Evolutionary conservation across 805 yeast species (phyloP).

Genomic region (Teunomyces panamensis): DNA sequence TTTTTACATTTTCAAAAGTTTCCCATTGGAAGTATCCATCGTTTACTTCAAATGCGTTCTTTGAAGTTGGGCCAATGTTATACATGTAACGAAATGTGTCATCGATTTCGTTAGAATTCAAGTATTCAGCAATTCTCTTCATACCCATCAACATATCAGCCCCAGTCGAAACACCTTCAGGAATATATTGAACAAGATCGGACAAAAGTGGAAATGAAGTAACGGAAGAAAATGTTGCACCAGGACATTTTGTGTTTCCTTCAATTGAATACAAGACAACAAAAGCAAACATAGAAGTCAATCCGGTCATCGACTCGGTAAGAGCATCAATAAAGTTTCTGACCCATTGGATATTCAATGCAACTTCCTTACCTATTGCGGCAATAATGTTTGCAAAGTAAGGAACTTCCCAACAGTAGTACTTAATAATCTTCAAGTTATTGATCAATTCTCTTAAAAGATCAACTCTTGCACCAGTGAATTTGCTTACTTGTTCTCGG

Average conservation of each 20-base stretch:
- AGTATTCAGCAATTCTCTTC: slow-evolving; percentile 22
- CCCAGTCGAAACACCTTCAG: slow-evolving; percentile 11
- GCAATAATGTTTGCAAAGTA: slow-evolving; percentile 10
- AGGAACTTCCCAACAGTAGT: slow-evolving; percentile 19
- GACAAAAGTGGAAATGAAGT: slow-evolving; percentile 14
- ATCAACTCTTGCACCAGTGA: slow-evolving; percentile 14
- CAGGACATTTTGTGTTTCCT: slow-evolving; percentile 6
- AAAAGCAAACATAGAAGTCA: slow-evolving; percentile 17
- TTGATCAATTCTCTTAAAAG: slow-evolving; percentile 13
- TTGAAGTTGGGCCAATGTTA: background rate
- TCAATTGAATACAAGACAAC: slow-evolving; percentile 12
- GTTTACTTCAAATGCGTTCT: slow-evolving; percentile 17
- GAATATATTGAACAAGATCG: slow-evolving; percentile 9
- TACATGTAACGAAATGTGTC: slow-evolving; percentile 2
- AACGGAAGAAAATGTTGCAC: slow-evolving; percentile 15
- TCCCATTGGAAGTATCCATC: slow-evolving; percentile 33
- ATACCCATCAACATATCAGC: slow-evolving; percentile 14
- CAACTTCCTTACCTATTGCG: slow-evolving; percentile 12
- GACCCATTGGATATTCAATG: slow-evolving; percentile 11
- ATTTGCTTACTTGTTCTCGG: slow-evolving; percentile 8
- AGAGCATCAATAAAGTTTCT: slow-evolving; percentile 11
- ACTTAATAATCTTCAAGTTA: slow-evolving; percentile 18
- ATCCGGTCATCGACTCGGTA: slow-evolving; percentile 9
- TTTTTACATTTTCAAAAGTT: slow-evolving; percentile 8
- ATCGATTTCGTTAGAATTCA: slow-evolving; percentile 21